Evolutionary conservation across 2,329 filamentous ascomycete genomes (phyloP).

Genomic region (Fusarium ambrosium): DNA sequence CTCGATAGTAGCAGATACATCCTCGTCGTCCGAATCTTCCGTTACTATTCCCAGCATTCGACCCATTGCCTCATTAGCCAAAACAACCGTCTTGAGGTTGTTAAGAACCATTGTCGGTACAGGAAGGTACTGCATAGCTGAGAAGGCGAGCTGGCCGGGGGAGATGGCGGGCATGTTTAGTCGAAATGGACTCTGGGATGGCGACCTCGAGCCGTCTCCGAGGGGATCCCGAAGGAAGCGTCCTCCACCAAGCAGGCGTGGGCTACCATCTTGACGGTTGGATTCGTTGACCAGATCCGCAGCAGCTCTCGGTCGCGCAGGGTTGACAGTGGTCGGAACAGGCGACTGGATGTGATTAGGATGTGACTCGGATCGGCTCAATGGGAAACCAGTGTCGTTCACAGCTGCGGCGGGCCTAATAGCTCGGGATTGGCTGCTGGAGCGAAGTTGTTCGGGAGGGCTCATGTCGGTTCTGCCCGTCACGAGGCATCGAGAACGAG

Average conservation of each 20-base stretch:
- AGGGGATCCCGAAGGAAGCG: constrained; percentile 54
- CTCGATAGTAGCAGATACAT: constrained; percentile 65
- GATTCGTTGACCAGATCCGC: constrained; percentile 35
- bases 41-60: constrained; percentile 72
- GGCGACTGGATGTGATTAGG: constrained; percentile 32
- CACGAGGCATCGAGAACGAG: constrained; percentile 44
- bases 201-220: constrained; percentile 48
- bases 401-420: constrained; percentile 40
- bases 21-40: constrained; percentile 57
- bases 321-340: constrained; percentile 22
- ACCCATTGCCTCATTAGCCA: constrained; percentile 83
- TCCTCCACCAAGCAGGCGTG: constrained; percentile 43
- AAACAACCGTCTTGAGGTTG: constrained; percentile 75
- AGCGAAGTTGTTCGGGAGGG: constrained; percentile 48
- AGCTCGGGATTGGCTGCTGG: constrained; percentile 49
- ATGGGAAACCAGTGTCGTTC: constrained; percentile 39
- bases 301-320: constrained; percentile 34
- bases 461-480: constrained; percentile 50
- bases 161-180: constrained; percentile 63
- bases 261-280: constrained; percentile 43
- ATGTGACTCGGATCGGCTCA: constrained; percentile 31
- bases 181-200: constrained; percentile 55
- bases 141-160: constrained; percentile 71
- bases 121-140: constrained; percentile 80
- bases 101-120: constrained; percentile 79